These are phyloP conservation scores for Fusarium austroafricanum DNA, from an alignment of 2,329 filamentous ascomycete species.

Conservation along the genomic window DNA sequence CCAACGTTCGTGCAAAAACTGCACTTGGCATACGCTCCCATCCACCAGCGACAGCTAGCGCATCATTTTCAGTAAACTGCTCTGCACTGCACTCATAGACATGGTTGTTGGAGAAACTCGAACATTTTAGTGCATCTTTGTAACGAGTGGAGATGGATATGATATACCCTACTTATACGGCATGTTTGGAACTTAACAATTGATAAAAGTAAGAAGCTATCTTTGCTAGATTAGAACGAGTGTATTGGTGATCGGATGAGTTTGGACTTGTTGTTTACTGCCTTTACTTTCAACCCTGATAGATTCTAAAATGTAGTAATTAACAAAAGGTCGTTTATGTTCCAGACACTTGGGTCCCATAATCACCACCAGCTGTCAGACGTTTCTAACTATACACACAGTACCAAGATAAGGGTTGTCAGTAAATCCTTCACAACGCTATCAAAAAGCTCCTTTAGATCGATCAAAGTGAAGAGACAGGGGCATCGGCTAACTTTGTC, in stretches of 20 bases:
- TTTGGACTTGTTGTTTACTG: background rate
- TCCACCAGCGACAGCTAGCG: slow-evolving; percentile 1
- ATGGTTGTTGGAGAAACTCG: background rate
- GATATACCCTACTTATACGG: slow-evolving; percentile 18
- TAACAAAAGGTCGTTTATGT: background rate
- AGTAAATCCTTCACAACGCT: background rate
- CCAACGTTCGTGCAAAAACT: slow-evolving; percentile 17
- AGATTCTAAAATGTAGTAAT: background rate
- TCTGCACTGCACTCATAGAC: background rate
- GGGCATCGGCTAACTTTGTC: slow-evolving; percentile 6
- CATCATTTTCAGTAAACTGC: background rate
- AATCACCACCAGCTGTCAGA: background rate
- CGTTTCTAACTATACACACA: no score
- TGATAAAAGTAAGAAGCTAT: background rate
- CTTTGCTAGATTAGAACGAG: background rate
- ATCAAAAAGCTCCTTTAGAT: background rate
- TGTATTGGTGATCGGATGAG: background rate
- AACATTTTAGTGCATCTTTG: background rate
- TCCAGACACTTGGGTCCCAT: background rate
- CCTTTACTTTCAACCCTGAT: background rate
- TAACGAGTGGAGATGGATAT: background rate
- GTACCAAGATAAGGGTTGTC: no score
- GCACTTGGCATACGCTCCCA: slow-evolving; percentile 1
- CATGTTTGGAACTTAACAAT: background rate
- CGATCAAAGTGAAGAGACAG: slow-evolving; percentile 1